Conservation (phyloP, 768 basidiomycete genomes). For the Russula olivacea region DNA sequence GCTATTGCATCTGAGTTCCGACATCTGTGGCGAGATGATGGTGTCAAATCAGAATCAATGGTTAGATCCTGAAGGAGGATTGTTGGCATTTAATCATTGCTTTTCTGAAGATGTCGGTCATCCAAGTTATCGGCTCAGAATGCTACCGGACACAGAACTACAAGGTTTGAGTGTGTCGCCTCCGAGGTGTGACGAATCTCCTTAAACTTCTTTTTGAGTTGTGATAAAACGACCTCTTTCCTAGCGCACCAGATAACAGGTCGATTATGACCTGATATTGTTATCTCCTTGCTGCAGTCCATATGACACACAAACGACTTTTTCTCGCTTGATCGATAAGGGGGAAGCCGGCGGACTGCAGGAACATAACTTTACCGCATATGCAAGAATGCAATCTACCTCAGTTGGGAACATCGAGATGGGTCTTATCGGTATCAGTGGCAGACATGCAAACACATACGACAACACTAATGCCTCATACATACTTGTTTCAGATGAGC, state of each 20-base stretch:
- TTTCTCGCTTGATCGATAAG: constrained; percentile 16
- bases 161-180: background rate
- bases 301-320: background rate
- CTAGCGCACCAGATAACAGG: background rate
- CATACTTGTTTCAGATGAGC: background rate
- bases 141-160: background rate
- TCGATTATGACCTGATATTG: background rate
- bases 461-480: background rate
- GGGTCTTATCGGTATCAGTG: background rate
- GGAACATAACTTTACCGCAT: background rate
- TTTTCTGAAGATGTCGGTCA: background rate
- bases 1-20: background rate
- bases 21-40: background rate
- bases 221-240: background rate
- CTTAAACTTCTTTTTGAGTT: background rate
- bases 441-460: background rate
- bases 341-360: constrained; percentile 2
- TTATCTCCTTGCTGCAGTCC: background rate
- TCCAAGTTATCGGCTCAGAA: background rate
- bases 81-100: background rate
- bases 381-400: background rate
- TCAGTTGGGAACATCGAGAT: constrained; percentile 14
- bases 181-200: constrained; percentile 2
- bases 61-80: background rate
- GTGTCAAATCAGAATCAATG: background rate